These are phyloP conservation scores for Alternaria brassicae DNA, from an alignment of 2,329 filamentous ascomycete genomes.

Conservation along the genomic window DNA sequence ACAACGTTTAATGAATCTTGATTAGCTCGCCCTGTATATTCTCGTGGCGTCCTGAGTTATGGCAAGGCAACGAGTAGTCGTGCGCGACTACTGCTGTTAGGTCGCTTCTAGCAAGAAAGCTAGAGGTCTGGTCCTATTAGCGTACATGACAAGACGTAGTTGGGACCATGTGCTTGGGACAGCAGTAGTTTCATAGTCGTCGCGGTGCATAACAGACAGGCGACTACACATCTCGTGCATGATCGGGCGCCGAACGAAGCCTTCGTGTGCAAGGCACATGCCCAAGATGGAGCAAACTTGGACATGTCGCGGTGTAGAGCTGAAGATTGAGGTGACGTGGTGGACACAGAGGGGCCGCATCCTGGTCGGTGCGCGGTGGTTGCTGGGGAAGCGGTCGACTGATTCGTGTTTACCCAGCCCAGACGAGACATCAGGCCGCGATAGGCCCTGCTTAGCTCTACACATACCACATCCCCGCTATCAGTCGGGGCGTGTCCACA, in stretches of 20 bases:
- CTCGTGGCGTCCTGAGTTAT: neutral
- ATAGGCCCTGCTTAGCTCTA: slow-evolving; percentile 21
- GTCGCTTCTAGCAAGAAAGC: neutral
- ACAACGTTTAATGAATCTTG: neutral
- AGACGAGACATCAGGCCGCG: slow-evolving; percentile 24
- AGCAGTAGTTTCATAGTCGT: neutral
- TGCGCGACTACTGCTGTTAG: neutral
- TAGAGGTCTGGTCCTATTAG: neutral
- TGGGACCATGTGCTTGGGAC: neutral
- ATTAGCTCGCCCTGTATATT: neutral
- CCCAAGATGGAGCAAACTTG: neutral
- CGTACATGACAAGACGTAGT: neutral
- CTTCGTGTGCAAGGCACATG: neutral
- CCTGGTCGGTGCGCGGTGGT: slow-evolving; percentile 14
- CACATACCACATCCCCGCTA: slow-evolving; percentile 26
- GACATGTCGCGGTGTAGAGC: slow-evolving; percentile 8
- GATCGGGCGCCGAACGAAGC: neutral
- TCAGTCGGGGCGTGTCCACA: slow-evolving; percentile 19
- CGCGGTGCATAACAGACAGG: neutral
- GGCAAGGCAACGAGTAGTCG: neutral
- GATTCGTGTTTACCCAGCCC: slow-evolving; percentile 26
- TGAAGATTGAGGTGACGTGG: slow-evolving; percentile 26
- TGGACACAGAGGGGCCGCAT: slow-evolving; percentile 15
- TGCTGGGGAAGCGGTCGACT: slow-evolving; percentile 29
- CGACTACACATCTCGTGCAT: neutral